These are phyloP conservation scores for Aphanomyces invadans DNA, from an alignment of 352 stramenopile species.

Conservation along the genomic window DNA sequence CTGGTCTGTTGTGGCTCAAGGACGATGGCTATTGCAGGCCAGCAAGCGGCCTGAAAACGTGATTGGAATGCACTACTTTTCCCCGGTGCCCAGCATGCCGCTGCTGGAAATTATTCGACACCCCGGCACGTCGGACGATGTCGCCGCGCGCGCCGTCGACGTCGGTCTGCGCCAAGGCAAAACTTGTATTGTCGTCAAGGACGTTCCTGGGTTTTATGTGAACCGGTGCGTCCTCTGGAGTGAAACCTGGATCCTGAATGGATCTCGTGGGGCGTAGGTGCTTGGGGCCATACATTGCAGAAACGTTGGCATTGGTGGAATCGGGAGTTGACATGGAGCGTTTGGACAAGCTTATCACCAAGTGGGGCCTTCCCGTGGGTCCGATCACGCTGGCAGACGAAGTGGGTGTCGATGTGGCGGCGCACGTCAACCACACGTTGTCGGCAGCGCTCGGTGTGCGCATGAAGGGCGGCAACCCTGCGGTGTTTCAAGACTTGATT, in stretches of 20 bases:
- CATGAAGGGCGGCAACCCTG: slow-evolving; percentile 89
- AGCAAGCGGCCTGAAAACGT: slow-evolving; percentile 85
- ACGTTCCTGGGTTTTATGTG: slow-evolving; percentile 99
- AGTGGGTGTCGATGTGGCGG: slow-evolving; percentile 95
- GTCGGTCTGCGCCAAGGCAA: slow-evolving; percentile 97
- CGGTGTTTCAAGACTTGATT: slow-evolving; percentile 94
- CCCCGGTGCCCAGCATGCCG: slow-evolving; percentile 95
- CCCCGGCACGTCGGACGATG: slow-evolving; percentile 81
- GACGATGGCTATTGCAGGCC: slow-evolving; percentile 34
- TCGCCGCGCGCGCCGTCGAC: slow-evolving; percentile 88
- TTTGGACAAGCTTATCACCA: slow-evolving; percentile 92
- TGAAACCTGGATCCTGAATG: too few species aligned
- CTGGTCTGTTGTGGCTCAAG: too few species aligned
- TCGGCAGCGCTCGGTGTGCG: slow-evolving; percentile 91
- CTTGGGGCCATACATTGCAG: slow-evolving; percentile 91
- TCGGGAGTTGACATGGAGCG: slow-evolving; percentile 90
- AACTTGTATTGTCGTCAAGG: slow-evolving; percentile 97
- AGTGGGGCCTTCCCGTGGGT: slow-evolving; percentile 96
- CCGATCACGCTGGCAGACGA: slow-evolving; percentile 96
- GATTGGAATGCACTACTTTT: slow-evolving; percentile 99
- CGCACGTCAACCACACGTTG: slow-evolving; percentile 90
- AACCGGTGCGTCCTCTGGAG: slow-evolving; percentile 70
- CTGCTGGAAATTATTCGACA: slow-evolving; percentile 98
- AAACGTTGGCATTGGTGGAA: slow-evolving; percentile 87
- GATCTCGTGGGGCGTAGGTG: slow-evolving; percentile 35